Percentiles rank a stretch among this genome's conserved stretches.
phyloP scores from a whole-genome alignment of 768 basidiomycete genomes.

The Kwoniella sp. region DNA sequence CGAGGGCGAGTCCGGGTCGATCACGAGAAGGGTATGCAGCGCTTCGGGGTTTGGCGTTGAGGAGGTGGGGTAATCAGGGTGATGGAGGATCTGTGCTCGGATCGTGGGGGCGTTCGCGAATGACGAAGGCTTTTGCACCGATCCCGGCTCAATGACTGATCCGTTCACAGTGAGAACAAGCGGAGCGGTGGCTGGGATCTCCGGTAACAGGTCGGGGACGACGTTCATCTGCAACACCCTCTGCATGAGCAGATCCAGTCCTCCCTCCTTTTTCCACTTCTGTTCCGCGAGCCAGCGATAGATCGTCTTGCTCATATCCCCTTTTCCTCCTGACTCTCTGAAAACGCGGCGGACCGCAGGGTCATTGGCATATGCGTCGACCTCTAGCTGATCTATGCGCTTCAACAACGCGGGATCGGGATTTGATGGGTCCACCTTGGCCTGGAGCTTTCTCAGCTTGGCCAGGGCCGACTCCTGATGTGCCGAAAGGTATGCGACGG shows the following conservation, averaged over 20 bases:
- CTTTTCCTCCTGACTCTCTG: slow-evolving; percentile 58
- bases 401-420: slow-evolving; percentile 54
- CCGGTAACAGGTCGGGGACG: slow-evolving; percentile 76
- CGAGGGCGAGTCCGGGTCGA: slow-evolving; percentile 88
- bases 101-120: slow-evolving; percentile 67
- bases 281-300: slow-evolving; percentile 72
- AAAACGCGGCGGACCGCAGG: slow-evolving; percentile 76
- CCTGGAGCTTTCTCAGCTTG: slow-evolving; percentile 53
- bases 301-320: slow-evolving; percentile 28
- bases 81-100: slow-evolving; percentile 72
- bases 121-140: slow-evolving; percentile 40
- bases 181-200: slow-evolving; percentile 68
- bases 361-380: slow-evolving; percentile 79
- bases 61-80: slow-evolving; percentile 26
- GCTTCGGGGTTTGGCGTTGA: slow-evolving; percentile 55
- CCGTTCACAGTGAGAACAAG: slow-evolving; percentile 59
- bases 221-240: slow-evolving; percentile 86
- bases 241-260: slow-evolving; percentile 88
- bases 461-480: slow-evolving; percentile 59
- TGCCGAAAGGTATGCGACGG: slow-evolving; percentile 63
- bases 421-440: slow-evolving; percentile 31
- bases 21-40: slow-evolving; percentile 79
- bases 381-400: slow-evolving; percentile 61
- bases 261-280: slow-evolving; percentile 78
- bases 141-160: slow-evolving; percentile 27